Percentiles rank a stretch among this genome's conserved stretches.
Evolutionary conservation across 2,329 filamentous ascomycete genomes (phyloP).

Genomic region (Amesomyces nigricolor): DNA sequence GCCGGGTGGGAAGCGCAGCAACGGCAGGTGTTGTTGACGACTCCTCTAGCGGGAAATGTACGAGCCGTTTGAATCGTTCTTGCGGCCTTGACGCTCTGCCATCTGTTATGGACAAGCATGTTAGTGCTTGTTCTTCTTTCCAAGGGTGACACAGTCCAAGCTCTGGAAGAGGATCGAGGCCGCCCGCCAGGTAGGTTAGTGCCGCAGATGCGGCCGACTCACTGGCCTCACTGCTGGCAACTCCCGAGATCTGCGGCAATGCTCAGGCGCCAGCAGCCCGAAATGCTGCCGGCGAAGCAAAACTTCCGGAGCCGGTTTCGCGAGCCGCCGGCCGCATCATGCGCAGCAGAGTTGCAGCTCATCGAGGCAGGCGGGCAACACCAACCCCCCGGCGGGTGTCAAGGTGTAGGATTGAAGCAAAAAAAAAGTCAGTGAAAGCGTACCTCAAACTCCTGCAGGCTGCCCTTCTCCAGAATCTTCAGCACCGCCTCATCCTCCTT

Average conservation of each 20-base stretch:
- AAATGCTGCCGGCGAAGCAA: constrained; percentile 5
- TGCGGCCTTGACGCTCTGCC: constrained; percentile 46
- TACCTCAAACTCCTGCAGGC: constrained; percentile 56
- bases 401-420: not conserved
- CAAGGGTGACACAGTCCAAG: not conserved
- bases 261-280: not conserved
- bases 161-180: not conserved
- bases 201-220: not conserved
- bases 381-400: not conserved
- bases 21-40: too few species aligned
- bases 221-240: not conserved
- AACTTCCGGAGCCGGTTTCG: constrained; percentile 12
- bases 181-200: not conserved
- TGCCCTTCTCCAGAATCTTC: constrained; percentile 73
- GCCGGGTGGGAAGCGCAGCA: too few species aligned
- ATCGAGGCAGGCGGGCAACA: not conserved
- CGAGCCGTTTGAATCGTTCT: constrained; percentile 47
- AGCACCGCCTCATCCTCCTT: constrained; percentile 75
- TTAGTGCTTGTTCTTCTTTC: constrained; percentile 11
- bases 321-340: constrained; percentile 9
- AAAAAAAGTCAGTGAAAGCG: constrained; percentile 20
- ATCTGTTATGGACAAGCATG: constrained; percentile 35
- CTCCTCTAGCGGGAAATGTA: constrained; percentile 7
- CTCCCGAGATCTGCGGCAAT: not conserved
- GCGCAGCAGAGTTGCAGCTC: not conserved